phyloP scores from a whole-genome alignment of 495 filamentous ascomycete genomes.

The Hyphodiscus hymeniophilus region DNA sequence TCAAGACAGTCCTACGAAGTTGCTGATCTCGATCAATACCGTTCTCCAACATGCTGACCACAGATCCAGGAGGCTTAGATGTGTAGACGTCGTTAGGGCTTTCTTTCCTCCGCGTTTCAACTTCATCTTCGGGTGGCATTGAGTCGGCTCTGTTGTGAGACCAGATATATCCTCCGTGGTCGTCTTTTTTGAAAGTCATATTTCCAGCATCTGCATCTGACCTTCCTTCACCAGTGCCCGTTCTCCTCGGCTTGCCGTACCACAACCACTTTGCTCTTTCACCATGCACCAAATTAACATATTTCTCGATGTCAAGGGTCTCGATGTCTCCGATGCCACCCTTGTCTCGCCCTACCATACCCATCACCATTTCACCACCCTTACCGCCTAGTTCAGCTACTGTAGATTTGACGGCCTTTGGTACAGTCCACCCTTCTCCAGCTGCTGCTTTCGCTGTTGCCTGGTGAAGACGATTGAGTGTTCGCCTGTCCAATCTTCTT shows the following conservation, averaged over 20 bases:
- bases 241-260: constrained; percentile 70
- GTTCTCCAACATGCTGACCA: constrained; percentile 32
- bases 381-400: constrained; percentile 94
- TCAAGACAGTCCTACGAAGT: constrained; percentile 61
- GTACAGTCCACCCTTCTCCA: constrained; percentile 63
- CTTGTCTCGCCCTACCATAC: constrained; percentile 87
- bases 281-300: constrained; percentile 67
- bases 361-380: constrained; percentile 86
- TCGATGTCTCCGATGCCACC: constrained; percentile 87
- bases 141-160: constrained; percentile 45
- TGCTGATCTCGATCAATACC: constrained; percentile 56
- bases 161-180: constrained; percentile 56
- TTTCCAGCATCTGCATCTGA: constrained; percentile 43
- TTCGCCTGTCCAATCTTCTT: constrained; percentile 71
- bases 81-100: constrained; percentile 25
- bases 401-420: constrained; percentile 88
- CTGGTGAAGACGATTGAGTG: constrained; percentile 70
- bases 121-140: constrained; percentile 37
- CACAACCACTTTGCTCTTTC: constrained; percentile 87
- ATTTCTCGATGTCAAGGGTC: constrained; percentile 79
- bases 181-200: constrained; percentile 59
- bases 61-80: constrained; percentile 29
- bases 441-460: constrained; percentile 83
- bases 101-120: constrained; percentile 28
- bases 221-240: constrained; percentile 39